phyloP scores from a whole-genome alignment of 2,329 filamentous ascomycete species.

The Lasiodiplodia citricola region DNA sequence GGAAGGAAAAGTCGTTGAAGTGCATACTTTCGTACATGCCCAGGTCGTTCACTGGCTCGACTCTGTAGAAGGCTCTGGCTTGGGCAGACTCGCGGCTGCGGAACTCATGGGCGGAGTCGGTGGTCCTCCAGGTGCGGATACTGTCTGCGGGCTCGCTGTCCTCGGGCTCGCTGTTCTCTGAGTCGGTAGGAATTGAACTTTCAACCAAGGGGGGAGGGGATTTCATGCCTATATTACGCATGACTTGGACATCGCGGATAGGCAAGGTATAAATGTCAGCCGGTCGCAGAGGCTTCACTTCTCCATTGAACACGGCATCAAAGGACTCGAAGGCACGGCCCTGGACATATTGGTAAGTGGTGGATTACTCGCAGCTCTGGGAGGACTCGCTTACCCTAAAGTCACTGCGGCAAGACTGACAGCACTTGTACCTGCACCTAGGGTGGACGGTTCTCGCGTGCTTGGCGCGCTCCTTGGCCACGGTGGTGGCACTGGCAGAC shows the following conservation, averaged over 20 bases:
- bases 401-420: conserved; percentile 57
- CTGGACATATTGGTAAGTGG: conserved; percentile 19
- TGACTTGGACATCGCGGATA: conserved; percentile 41
- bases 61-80: conserved; percentile 21
- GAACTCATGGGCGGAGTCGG: conserved; percentile 13
- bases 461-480: conserved; percentile 20
- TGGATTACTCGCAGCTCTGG: not conserved
- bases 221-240: conserved; percentile 43
- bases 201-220: not conserved
- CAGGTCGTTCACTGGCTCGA: conserved; percentile 7
- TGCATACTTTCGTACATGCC: conserved; percentile 11
- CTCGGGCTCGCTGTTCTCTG: conserved; percentile 2
- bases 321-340: conserved; percentile 55
- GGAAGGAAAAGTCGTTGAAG: conserved; percentile 13
- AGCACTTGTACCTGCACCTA: conserved; percentile 52
- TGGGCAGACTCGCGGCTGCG: conserved; percentile 6
- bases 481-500: not conserved
- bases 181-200: conserved; percentile 15
- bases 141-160: not conserved
- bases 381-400: conserved; percentile 35
- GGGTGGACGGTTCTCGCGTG: conserved; percentile 23
- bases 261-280: conserved; percentile 41
- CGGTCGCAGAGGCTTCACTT: conserved; percentile 40
- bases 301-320: conserved; percentile 47
- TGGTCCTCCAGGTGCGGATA: conserved; percentile 18